Evolutionary conservation across 495 filamentous ascomycete species (phyloP), one percentile per base, ranked within the genome.

Genomic region (Penicillium bialowiezense): DNA sequence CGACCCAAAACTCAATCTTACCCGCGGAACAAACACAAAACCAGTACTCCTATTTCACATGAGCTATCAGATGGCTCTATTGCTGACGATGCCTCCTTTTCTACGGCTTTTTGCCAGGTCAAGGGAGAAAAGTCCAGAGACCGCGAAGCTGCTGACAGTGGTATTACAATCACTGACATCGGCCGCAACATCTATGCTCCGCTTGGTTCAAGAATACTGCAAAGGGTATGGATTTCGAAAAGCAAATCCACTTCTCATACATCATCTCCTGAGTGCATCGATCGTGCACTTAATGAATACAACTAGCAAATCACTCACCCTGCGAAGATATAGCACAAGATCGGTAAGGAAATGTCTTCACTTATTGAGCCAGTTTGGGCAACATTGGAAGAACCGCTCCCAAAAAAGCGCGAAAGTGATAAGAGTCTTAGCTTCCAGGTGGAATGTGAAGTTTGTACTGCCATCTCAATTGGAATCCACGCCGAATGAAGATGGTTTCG

Each of bases 221-320:
- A 41, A 35, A 9, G 17, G 9, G 0, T 41, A 46, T 15, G 42
- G 42, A 14, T 52, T 46, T 23, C 10, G 19, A 29, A 31, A 41
- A 13, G 41, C 41, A 4, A 52, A 52, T 32, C 50, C 50, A 23
- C 26, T 52, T 15, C 19, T 52, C n/a, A 52, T 52, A n/a, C 50
- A 52, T 23, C 50, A 41, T 13, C 17, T 52, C 3, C 42, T 46
- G 0, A 52, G 50, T 26, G 50, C 42, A 17, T 33, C 50, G 5
- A 52, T 52, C 17, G 42, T 52, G 3, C 50, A 52, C 32, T 15
- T 52, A n/a, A 52, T 52, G 41, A 51, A 52, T 35, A 36, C 41
- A 8, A 52, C 50, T 1, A 39, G 41, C 1, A 45, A 37, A 17
- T 46, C 41, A 4, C 21, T 23, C 9, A 19, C 42, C n/a, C 28